phyloP scores from a whole-genome alignment of 192 early-diverging fungal genomes.

The Phlyctochytrium arcticum region DNA sequence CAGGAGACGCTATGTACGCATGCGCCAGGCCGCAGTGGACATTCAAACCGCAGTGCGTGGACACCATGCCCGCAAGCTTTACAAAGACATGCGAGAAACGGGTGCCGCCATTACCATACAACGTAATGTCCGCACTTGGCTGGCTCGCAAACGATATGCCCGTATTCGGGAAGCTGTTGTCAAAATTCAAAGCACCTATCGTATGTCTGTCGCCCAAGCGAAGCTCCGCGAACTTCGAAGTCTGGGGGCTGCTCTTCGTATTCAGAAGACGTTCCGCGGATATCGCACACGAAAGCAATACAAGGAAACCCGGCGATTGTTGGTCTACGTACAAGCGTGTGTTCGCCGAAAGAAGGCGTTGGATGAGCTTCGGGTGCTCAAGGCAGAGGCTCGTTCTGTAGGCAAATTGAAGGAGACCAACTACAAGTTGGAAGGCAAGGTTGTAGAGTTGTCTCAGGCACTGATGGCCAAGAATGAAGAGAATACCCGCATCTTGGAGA shows the following conservation, averaged over 20 bases:
- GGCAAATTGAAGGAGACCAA: constrained; percentile 92
- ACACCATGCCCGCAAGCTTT: constrained; percentile 58
- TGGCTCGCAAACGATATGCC: constrained; percentile 38
- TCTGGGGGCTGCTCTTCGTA: constrained; percentile 62
- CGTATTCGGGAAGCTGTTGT: constrained; percentile 30
- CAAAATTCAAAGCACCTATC: constrained; percentile 40
- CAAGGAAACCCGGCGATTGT: constrained; percentile 44
- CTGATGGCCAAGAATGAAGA: constrained; percentile 67
- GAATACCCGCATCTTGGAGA: constrained; percentile 55
- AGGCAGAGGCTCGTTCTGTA: constrained; percentile 83
- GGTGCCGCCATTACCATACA: constrained; percentile 78
- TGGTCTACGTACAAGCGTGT: constrained; percentile 80
- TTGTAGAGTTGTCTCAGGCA: constrained; percentile 87
- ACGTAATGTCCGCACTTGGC: constrained; percentile 62
- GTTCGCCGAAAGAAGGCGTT: constrained; percentile 70
- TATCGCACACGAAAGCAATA: constrained; percentile 59
- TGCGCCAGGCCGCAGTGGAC: constrained; percentile 50
- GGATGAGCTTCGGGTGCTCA: constrained; percentile 62
- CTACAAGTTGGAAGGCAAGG: constrained; percentile 92
- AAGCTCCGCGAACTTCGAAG: constrained; percentile 52
- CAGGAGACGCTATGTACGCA: constrained; percentile 25
- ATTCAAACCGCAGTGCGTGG: constrained; percentile 63
- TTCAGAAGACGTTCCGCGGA: constrained; percentile 74
- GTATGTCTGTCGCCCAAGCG: constrained; percentile 48
- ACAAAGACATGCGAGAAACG: constrained; percentile 53